Evolutionary conservation across 1,139 yeast species (phyloP).

Genomic region (Debaryomyces sp.): DNA sequence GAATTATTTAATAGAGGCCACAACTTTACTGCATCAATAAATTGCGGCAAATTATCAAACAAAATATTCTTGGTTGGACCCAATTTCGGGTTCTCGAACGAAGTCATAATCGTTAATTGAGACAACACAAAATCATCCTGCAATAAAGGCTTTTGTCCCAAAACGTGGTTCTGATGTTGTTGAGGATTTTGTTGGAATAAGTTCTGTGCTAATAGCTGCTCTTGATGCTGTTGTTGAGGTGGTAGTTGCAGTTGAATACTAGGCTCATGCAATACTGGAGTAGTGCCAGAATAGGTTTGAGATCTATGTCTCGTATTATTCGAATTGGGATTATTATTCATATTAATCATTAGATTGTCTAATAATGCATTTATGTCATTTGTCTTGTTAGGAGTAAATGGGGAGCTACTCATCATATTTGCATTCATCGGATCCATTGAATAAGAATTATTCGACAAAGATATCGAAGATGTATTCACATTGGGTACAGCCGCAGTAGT

Average conservation of each 20-base stretch:
- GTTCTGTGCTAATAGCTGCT: conserved; percentile 10
- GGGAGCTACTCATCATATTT: conserved; percentile 17
- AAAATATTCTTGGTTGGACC: conserved; percentile 80
- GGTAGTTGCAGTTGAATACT: conserved; percentile 1
- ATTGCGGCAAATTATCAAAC: conserved; percentile 72
- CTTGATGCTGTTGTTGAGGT: conserved; percentile 2
- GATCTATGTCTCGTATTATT: conserved; percentile 35
- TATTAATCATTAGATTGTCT: conserved; percentile 35
- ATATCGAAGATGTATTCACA: conserved; percentile 11
- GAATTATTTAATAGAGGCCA: conserved; percentile 37
- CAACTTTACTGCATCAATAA: conserved; percentile 39
- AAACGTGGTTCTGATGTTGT: conserved; percentile 7
- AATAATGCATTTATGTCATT: conserved; percentile 34
- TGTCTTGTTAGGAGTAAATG: conserved; percentile 19
- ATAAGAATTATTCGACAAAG: conserved; percentile 15
- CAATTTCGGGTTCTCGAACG: conserved; percentile 65
- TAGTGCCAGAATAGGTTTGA: conserved; percentile 46
- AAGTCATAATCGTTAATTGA: conserved; percentile 50
- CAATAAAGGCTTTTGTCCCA: conserved; percentile 31
- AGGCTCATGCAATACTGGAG: conserved; percentile 25
- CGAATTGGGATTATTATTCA: conserved; percentile 13
- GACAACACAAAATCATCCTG: conserved; percentile 60
- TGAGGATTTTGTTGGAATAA: conserved; percentile 17
- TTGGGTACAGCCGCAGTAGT: conserved; percentile 42
- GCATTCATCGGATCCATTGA: conserved; percentile 17